Evolutionary conservation across 2,329 filamentous ascomycete species (phyloP).

Genomic region (Sphaerulina musiva): DNA sequence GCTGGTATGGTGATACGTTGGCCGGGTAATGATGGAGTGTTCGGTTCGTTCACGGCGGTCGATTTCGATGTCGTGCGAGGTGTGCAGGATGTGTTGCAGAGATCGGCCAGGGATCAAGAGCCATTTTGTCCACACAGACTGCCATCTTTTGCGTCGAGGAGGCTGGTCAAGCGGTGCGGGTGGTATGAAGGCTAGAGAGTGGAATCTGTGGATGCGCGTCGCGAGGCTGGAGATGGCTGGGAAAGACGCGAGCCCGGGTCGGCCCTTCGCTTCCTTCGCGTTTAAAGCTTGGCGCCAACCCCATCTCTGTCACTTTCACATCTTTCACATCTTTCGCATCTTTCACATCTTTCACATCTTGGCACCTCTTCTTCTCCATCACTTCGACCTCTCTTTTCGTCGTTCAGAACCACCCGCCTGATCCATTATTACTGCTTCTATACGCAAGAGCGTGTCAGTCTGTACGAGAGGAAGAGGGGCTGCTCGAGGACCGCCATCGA

Average conservation of each 20-base stretch:
- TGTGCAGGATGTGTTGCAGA: slow-evolving; percentile 8
- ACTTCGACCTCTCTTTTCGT: too few species aligned
- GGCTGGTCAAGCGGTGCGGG: neutral
- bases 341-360: neutral
- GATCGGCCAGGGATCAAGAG: neutral
- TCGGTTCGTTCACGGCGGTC: slow-evolving; percentile 16
- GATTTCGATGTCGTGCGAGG: slow-evolving; percentile 15
- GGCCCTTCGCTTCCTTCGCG: neutral
- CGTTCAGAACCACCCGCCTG: too few species aligned
- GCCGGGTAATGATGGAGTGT: neutral
- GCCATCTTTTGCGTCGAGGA: slow-evolving; percentile 1
- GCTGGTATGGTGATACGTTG: slow-evolving; percentile 4
- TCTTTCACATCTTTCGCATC: neutral
- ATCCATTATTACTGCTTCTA: too few species aligned
- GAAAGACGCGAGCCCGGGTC: neutral
- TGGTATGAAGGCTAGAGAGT: neutral
- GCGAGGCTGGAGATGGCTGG: slow-evolving; percentile 8
- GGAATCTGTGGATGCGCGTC: slow-evolving; percentile 1
- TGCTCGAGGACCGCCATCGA: too few species aligned
- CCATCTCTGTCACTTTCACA: neutral
- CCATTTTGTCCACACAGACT: neutral
- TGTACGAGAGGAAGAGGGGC: too few species aligned
- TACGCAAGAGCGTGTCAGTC: too few species aligned
- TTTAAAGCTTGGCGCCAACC: neutral
- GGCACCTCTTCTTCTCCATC: too few species aligned